Base-by-base conservation (phyloP, 2,329 filamentous ascomycete genomes). In the Penicillium concentricum region DNA sequence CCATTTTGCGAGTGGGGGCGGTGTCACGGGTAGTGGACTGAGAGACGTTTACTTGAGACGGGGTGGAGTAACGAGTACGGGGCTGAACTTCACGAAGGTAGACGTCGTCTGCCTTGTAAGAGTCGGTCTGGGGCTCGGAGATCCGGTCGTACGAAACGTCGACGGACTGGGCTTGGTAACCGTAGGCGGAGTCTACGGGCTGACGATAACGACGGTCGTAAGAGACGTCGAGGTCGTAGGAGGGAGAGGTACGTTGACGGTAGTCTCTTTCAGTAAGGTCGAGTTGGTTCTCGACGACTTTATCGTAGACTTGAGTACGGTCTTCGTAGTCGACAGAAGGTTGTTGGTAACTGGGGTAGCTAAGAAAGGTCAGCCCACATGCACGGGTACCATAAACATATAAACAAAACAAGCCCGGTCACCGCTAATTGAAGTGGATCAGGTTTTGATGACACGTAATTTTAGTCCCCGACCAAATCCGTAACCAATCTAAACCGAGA, bases 1-100 rank as follows among this genome's bases (percentile, higher is more conserved):
- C 87, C 87, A 90, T 90, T 72, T 87, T 86, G 82, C 76, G 77
- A 74, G 79, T 43, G 37, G 76, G 76, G 67, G 76, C 73, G 65
- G 76, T 70, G 71, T 84, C 81, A 71, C 81, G 76, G 70, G 82
- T 82, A 66, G 79, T 76, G 58, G 75, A 70, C 61, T 73, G 70
- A 62, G 80, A 73, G 76, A 82, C 78, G 72, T 78, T 78, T 69
- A 84, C 78, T 68, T 83, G 72, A 66, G 64, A 72, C 65, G 72
- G 74, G 74, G 70, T 58, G 51, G 62, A 56, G 61, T 64, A 65
- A 47, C 62, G 58, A 59, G 67, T 57, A 67, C 62, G 64, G 69
- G 72, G 66, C 59, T 72, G 67, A 61, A 69, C 56, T 54, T 67
- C 63, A 54, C 60, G 63, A 51, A 58, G 62, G 57, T 54, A 54